Evolutionary conservation across 2,329 filamentous ascomycete species (phyloP), one percentile per base, ranked within the genome.

Genomic region (Aspergillus neoniger): DNA sequence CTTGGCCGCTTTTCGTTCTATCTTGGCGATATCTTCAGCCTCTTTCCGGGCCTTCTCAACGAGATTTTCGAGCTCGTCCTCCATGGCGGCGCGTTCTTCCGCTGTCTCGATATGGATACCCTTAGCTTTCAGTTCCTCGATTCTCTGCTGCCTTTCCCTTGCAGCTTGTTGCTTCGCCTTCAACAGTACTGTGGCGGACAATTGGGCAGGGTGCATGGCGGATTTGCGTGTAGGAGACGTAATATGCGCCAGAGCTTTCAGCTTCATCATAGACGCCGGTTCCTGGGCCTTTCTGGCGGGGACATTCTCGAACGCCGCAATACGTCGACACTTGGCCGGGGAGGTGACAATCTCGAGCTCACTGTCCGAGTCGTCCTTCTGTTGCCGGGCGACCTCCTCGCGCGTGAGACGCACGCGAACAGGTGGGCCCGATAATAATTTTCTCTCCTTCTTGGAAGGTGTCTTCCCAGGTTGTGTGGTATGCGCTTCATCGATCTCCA

Each of bases 11-110:
- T 85, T 88, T 64, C 87, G 87, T 77, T 99, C 95, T 52, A 87
- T 82, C 68, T 89, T 86, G 76, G 88, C 89, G 53, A 98, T 88
- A 66, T 90, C 88, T 48, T 90, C 85, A 2, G 89, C 93, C 72
- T 98, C 91, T 63, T 87, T 83, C 59, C 92, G 85, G 19, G 93
- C 94, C 69, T 89, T 92, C 51, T 94, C 89, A 25, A 98, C 86
- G 62, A 98, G 85, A 70, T 97, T 90, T 68, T 98, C 95, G 12
- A 96, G 87, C 61, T 93, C 87, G 59, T 90, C 87, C 74, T 92
- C 86, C 72, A 96, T 90, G 36, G 86, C 86, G 71, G 93, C 90
- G 19, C 91, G 87, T 74, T 99, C 93, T 75, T 97, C 94, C 2
- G 88, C 86, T 0, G 91, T 96, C 74, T 93, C 89, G 17, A 98